Evolutionary conservation across 345 rosid species (phyloP).

Genomic region (Limnanthes douglasii): DNA sequence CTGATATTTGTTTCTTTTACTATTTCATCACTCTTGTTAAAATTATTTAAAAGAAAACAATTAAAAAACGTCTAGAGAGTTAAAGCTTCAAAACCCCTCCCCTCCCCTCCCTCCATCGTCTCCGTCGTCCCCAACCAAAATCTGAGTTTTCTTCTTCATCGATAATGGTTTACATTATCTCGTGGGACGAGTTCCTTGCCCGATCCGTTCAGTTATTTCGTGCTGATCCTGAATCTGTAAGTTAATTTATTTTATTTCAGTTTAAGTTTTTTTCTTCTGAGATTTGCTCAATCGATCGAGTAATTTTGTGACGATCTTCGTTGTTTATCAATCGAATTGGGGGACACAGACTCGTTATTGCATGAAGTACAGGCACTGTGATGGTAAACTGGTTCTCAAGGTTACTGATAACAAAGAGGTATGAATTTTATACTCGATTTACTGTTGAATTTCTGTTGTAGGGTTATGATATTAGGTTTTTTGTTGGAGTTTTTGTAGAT

Average conservation of each 20-base stretch:
- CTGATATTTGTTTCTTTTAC: no score
- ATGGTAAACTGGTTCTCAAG: conserved; percentile 92
- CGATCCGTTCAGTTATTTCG: conserved; percentile 67
- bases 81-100: no score
- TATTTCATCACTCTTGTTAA: no score
- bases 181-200: conserved; percentile 85
- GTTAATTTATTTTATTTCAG: conserved; percentile 6
- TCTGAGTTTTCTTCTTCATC: no score
- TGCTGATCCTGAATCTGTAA: conserved; percentile 83
- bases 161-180: conserved; percentile 54
- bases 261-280: no score
- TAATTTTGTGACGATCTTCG: neutral
- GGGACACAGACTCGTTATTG: conserved; percentile 69
- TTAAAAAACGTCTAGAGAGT: no score
- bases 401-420: conserved; percentile 98
- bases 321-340: conserved; percentile 6
- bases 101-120: no score
- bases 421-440: conserved; percentile 1
- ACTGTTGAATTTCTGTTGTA: no score
- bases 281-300: neutral
- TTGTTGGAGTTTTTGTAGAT: no score
- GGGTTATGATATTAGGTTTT: no score
- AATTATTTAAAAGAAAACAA: no score
- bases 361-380: conserved; percentile 86
- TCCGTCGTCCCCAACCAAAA: no score